These are phyloP conservation scores for Malus fusca DNA, from an alignment of 306 rosid species.

Conservation along the genomic window DNA sequence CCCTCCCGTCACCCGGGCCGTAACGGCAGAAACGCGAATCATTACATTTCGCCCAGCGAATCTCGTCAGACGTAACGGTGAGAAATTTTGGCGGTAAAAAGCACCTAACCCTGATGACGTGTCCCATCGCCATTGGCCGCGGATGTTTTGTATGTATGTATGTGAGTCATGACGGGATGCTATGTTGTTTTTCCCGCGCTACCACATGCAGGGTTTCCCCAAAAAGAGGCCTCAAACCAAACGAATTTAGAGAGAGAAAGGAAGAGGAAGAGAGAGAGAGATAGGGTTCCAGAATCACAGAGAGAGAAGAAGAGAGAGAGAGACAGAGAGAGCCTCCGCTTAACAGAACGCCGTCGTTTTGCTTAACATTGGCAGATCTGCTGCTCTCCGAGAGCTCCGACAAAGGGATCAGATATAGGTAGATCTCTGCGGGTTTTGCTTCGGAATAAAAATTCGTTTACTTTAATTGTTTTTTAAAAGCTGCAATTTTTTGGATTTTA, in stretches of 20 bases:
- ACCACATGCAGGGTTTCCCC: slow-evolving; percentile 9
- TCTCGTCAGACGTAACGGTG: slow-evolving; percentile 26
- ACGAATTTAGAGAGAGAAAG: slow-evolving; percentile 20
- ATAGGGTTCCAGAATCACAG: neutral
- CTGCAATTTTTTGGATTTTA: neutral
- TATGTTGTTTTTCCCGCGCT: slow-evolving; percentile 50
- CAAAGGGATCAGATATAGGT: neutral
- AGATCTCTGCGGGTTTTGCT: slow-evolving; percentile 8
- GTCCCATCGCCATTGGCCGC: neutral
- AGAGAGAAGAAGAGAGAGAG: slow-evolving; percentile 14
- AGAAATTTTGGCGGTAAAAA: slow-evolving; percentile 49
- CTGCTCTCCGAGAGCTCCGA: neutral
- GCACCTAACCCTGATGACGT: slow-evolving; percentile 4
- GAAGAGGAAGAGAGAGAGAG: slow-evolving; percentile 9
- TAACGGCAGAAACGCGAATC: slow-evolving; percentile 7
- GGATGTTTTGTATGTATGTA: slow-evolving; percentile 18
- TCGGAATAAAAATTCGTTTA: neutral
- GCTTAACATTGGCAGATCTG: slow-evolving; percentile 18
- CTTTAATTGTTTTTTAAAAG: no score
- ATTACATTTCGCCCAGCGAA: neutral
- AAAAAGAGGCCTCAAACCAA: slow-evolving; percentile 6
- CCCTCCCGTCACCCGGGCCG: slow-evolving; percentile 1
- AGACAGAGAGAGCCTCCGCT: neutral
- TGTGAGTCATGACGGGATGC: slow-evolving; percentile 7
- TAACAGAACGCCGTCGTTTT: slow-evolving; percentile 2